Base-by-base conservation (phyloP, 208 protist species). In the Porcisia hertigi region DNA sequence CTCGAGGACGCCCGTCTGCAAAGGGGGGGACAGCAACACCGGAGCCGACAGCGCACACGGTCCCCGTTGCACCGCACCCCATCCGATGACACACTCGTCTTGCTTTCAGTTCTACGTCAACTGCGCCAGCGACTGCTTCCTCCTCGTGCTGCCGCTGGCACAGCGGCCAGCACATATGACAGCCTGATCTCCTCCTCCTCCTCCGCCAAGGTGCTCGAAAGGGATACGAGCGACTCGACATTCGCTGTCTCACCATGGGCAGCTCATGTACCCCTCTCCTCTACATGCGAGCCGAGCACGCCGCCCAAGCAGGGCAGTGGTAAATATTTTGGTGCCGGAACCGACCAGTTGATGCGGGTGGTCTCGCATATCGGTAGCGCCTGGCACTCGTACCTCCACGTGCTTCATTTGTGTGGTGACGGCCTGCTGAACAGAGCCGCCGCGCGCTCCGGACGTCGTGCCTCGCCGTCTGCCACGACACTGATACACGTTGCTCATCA, bases 311-410 rank as follows among this genome's bases (percentile, higher is more conserved):
- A 43, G 6, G 20, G 18, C 25, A 52, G 63, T 6, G 41, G 41
- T 47, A 36, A 12, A 25, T 30, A 5, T 23, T 16, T 14, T 36
- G 41, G 2, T 12, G 41, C 6, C 3, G 8, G 11, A 18, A 45
- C 39, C 4, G 39, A 43, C 30, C 14, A 16, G 1, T n/a, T 16
- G 60, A 25, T 34, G 39, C 39, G 3, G 34, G 60, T 2, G 39
- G 34, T n/a, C 39, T 23, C 14, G 39, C 65, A n/a, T 30, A n/a
- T 8, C 39, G 18, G n/a, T n/a, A 72, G 0, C 11, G 63, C 54
- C 49, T 81, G 77, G 77, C 57, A 55, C 57, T 63, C 71, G 12
- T 62, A 67, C 16, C 77, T 81, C 8, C 77, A 81, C 52, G 71
- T 81, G 23, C 57, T 81, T 52, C 77, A 77, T 34, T 63, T 81